phyloP scores from a whole-genome alignment of 805 yeast species.

The Cyberlindnera subsufficiens region DNA sequence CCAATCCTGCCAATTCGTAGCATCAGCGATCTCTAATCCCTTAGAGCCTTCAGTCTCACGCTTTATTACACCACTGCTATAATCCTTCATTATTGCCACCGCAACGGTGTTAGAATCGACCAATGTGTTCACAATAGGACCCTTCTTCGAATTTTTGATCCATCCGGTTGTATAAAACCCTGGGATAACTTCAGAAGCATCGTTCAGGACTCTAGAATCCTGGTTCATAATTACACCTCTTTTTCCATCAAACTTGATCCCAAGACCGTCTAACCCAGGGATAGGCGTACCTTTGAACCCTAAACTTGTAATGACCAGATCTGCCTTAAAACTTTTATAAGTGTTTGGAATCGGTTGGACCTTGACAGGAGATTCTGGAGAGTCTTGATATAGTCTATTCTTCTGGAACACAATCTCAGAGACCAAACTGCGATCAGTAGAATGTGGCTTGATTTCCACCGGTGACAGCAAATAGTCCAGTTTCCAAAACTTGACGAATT shows the following conservation, averaged over 20 bases:
- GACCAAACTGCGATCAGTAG: slow-evolving; percentile 26
- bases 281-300: slow-evolving; percentile 76
- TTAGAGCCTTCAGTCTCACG: slow-evolving; percentile 5
- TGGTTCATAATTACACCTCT: slow-evolving; percentile 41
- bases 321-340: slow-evolving; percentile 36
- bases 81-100: slow-evolving; percentile 54
- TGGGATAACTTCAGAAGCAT: slow-evolving; percentile 19
- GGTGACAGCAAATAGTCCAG: slow-evolving; percentile 72
- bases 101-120: slow-evolving; percentile 76
- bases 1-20: slow-evolving; percentile 68
- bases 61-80: slow-evolving; percentile 23
- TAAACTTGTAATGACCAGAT: slow-evolving; percentile 70
- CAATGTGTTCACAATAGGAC: slow-evolving; percentile 90
- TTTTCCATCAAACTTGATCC: slow-evolving; percentile 39
- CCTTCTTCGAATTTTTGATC: slow-evolving; percentile 82
- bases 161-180: slow-evolving; percentile 85
- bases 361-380: slow-evolving; percentile 18
- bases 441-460: slow-evolving; percentile 34
- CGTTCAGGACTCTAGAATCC: slow-evolving; percentile 37
- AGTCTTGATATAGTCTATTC: slow-evolving; percentile 39
- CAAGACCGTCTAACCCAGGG: slow-evolving; percentile 41
- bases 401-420: slow-evolving; percentile 41
- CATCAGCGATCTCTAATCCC: slow-evolving; percentile 26
- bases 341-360: slow-evolving; percentile 22
- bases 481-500: slow-evolving; percentile 41